Percentiles rank a stretch among this genome's conserved stretches.
phyloP scores from a whole-genome alignment of 495 filamentous ascomycete genomes.

The Aspergillus incahuasiensis region DNA sequence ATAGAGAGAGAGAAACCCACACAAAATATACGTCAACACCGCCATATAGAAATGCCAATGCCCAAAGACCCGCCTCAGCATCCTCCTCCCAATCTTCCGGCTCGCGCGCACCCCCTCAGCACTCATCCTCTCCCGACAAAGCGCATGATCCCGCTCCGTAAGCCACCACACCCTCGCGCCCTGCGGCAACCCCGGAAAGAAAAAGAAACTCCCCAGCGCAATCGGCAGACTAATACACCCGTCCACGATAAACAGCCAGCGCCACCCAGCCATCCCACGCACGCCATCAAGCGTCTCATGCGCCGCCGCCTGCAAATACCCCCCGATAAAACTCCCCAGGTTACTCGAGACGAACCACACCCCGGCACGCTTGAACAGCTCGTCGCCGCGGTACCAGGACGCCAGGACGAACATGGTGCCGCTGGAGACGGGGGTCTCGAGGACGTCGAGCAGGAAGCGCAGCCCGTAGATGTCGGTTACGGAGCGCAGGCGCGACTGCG shows the following conservation, averaged over 20 bases:
- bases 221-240: conserved; percentile 61
- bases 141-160: conserved; percentile 3
- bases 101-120: conserved; percentile 16
- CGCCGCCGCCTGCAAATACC: conserved; percentile 54
- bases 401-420: conserved; percentile 36
- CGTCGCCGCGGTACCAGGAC: conserved; percentile 48
- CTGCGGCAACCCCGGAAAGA: conserved; percentile 60
- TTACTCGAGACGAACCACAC: conserved; percentile 57
- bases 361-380: conserved; percentile 44
- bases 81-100: conserved; percentile 16
- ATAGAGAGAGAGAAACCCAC: background rate
- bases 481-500: conserved; percentile 11
- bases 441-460: conserved; percentile 66
- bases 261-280: conserved; percentile 65
- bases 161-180: conserved; percentile 10
- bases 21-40: conserved; percentile 16
- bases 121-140: conserved; percentile 3
- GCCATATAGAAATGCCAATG: conserved; percentile 21
- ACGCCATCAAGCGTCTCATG: conserved; percentile 15
- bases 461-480: conserved; percentile 12
- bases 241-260: conserved; percentile 65
- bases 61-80: conserved; percentile 17
- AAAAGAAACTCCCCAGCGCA: conserved; percentile 64
- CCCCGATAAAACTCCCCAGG: conserved; percentile 59
- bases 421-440: conserved; percentile 46